These are phyloP conservation scores for Rhodotorula graminis DNA, from an alignment of 768 basidiomycete genomes.

Conservation along the genomic window DNA sequence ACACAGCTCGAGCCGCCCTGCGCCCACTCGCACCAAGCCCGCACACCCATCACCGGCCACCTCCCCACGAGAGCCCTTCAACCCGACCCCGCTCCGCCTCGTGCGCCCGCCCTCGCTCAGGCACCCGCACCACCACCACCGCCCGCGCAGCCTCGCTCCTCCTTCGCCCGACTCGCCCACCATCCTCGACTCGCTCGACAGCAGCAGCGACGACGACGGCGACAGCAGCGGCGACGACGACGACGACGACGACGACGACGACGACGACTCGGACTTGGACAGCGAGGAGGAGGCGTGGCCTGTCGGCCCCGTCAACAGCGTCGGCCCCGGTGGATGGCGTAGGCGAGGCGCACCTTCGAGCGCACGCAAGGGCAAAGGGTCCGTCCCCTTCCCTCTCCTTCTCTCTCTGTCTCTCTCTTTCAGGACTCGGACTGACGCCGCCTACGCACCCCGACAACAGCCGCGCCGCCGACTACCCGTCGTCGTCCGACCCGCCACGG, in stretches of 20 bases:
- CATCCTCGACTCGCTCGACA: background rate
- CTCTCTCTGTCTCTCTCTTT: background rate
- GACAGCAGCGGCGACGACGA: background rate
- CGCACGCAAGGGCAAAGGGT: conserved; percentile 22
- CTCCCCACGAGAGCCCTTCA: background rate
- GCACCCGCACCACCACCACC: background rate
- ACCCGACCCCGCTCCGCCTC: conserved; percentile 16
- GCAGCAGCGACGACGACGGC: background rate
- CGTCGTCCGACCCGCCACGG: background rate
- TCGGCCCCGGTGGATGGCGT: conserved; percentile 19
- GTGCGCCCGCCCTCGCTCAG: conserved; percentile 3
- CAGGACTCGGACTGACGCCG: too few species aligned
- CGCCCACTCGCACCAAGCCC: background rate
- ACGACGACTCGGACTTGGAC: conserved; percentile 10
- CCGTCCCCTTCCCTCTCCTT: background rate
- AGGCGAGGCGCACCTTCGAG: background rate
- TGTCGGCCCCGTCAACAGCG: conserved; percentile 28
- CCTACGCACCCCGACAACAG: background rate
- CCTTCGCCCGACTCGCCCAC: background rate
- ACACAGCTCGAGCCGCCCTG: background rate
- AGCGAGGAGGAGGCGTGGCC: conserved; percentile 38
- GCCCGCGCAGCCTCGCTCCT: background rate
- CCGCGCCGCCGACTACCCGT: background rate
- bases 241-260: background rate
- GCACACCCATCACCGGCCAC: background rate